phyloP scores from a whole-genome alignment of 2,329 filamentous ascomycete species.

The Arthroderma sp. region DNA sequence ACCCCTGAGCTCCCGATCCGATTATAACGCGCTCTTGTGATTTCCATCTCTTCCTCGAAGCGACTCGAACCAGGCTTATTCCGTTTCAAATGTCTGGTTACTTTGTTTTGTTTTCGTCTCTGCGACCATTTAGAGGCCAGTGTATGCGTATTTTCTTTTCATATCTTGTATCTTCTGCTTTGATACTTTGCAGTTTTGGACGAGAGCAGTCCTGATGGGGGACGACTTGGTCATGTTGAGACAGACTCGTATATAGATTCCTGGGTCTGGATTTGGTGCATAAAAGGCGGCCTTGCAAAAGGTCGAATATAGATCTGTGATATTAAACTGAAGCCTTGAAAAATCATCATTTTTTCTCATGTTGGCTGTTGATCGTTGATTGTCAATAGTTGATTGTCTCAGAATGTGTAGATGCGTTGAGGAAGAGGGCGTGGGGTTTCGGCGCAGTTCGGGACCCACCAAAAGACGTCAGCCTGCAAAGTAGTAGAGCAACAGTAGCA shows the following conservation, averaged over 20 bases:
- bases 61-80: background rate
- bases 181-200: background rate
- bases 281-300: constrained; percentile 1
- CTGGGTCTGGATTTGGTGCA: constrained; percentile 4
- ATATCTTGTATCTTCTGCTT: background rate
- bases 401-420: background rate
- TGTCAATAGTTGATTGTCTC: background rate
- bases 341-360: no score
- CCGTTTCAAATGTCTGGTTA: constrained; percentile 16
- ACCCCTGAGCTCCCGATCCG: background rate
- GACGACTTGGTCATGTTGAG: background rate
- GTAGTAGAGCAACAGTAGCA: background rate
- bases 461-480: background rate
- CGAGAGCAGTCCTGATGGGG: no score
- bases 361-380: background rate
- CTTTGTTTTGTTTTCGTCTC: constrained; percentile 10
- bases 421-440: background rate
- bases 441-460: background rate
- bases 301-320: background rate
- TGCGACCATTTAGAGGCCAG: background rate
- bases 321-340: background rate
- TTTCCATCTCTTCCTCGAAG: background rate
- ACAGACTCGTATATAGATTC: constrained; percentile 5
- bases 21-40: background rate
- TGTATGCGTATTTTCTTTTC: background rate